phyloP scores from a whole-genome alignment of 495 filamentous ascomycete genomes.

The Rhypophila decipiens region DNA sequence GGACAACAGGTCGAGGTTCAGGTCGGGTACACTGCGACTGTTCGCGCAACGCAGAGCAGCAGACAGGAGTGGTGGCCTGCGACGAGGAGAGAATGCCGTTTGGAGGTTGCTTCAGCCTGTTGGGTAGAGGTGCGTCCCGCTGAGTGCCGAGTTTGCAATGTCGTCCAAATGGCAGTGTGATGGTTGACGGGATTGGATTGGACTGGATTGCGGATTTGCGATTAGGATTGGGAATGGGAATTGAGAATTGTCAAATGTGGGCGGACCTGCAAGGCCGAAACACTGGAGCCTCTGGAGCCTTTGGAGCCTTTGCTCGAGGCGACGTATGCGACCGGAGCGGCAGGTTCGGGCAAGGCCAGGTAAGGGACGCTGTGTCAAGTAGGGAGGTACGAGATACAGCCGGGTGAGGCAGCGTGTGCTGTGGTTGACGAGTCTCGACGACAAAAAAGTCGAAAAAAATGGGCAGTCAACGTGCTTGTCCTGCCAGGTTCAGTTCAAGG shows the following conservation, averaged over 20 bases:
- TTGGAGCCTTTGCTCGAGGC: too few relatives aligned
- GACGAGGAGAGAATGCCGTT: background rate
- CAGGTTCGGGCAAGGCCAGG: too few relatives aligned
- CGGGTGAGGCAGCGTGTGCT: background rate
- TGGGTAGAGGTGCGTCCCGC: constrained; percentile 23
- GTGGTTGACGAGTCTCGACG: too few relatives aligned
- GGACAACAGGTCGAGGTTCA: constrained; percentile 20
- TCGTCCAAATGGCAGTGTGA: too few relatives aligned
- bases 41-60: constrained; percentile 23
- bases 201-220: constrained; percentile 7
- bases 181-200: too few relatives aligned
- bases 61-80: constrained; percentile 1
- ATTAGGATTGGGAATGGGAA: constrained; percentile 4
- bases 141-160: constrained; percentile 4
- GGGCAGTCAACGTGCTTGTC: too few relatives aligned
- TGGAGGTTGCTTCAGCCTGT: too few relatives aligned
- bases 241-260: background rate
- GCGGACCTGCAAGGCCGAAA: constrained; percentile 23
- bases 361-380: too few relatives aligned
- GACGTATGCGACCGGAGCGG: background rate
- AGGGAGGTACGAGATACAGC: background rate
- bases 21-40: constrained; percentile 18
- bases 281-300: constrained; percentile 13
- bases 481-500: constrained; percentile 7
- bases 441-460: constrained; percentile 12